Evolutionary conservation across 148 eudicot genomes (phyloP).

Genomic region (Vaccinium darrowii): DNA sequence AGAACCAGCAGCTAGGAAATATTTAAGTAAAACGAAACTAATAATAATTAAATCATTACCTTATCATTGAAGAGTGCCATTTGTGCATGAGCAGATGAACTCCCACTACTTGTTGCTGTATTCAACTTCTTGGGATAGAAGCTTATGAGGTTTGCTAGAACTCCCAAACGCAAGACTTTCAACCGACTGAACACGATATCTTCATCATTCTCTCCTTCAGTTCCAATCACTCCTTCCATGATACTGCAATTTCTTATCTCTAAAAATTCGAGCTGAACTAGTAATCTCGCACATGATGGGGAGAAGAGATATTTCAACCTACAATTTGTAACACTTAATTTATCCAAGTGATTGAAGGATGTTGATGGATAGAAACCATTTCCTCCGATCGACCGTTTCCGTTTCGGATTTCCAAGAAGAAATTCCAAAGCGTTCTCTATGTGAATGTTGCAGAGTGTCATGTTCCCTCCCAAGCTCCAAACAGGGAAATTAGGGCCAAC

Average conservation of each 20-base stretch:
- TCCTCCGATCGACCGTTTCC: background rate
- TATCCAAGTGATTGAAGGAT: background rate
- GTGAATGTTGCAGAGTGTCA: background rate
- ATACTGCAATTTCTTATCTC: background rate
- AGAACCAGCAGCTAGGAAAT: too few relatives aligned
- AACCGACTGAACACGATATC: background rate
- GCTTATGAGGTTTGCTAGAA: background rate
- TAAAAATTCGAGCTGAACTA: background rate
- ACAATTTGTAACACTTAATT: background rate
- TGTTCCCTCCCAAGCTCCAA: background rate
- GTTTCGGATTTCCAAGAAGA: background rate
- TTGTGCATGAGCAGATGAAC: background rate
- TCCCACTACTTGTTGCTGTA: background rate
- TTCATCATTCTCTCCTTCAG: background rate
- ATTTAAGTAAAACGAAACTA: background rate
- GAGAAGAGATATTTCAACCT: background rate
- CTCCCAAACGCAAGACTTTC: fast-evolving
- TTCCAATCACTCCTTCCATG: background rate
- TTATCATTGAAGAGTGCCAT: background rate
- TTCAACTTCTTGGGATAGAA: background rate
- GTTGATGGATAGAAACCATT: background rate
- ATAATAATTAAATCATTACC: background rate
- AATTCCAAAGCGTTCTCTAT: background rate
- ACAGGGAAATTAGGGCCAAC: background rate
- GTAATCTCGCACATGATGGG: background rate